phyloP scores from a whole-genome alignment of 352 stramenopile genomes.

The Halophytophthora polymorphica region DNA sequence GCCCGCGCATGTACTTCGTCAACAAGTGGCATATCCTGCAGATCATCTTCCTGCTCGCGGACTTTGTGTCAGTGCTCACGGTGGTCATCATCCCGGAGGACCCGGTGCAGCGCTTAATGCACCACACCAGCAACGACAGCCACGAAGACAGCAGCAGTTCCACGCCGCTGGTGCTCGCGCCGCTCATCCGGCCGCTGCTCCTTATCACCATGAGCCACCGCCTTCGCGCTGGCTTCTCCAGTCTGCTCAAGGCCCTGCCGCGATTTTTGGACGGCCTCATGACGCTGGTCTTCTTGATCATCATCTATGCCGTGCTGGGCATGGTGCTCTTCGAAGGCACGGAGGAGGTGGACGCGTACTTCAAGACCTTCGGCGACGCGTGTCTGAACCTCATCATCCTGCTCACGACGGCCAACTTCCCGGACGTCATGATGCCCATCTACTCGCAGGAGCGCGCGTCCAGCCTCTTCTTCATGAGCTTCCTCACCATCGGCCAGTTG shows the following conservation, averaged over 20 bases:
- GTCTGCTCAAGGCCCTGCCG: constrained; percentile 36
- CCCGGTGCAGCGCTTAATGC: neutral
- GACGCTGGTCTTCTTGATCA: constrained; percentile 44
- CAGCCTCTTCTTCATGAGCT: constrained; percentile 69
- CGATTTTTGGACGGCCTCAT: constrained; percentile 44
- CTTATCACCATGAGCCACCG: constrained; percentile 54
- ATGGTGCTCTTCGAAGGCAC: constrained; percentile 72
- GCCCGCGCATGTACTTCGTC: constrained; percentile 42
- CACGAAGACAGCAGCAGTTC: constrained; percentile 2
- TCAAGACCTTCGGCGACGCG: constrained; percentile 45
- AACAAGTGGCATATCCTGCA: constrained; percentile 59
- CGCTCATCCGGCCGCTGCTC: constrained; percentile 42
- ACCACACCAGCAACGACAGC: neutral
- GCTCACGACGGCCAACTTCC: constrained; percentile 81
- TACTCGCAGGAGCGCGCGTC: constrained; percentile 42
- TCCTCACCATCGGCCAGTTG: constrained; percentile 66
- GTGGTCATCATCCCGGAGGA: constrained; percentile 25
- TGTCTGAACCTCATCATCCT: constrained; percentile 64
- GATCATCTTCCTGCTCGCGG: constrained; percentile 38
- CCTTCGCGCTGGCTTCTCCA: constrained; percentile 42
- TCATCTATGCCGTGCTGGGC: constrained; percentile 52
- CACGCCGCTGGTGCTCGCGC: constrained; percentile 37
- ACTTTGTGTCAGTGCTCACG: constrained; percentile 38
- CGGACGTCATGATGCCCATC: constrained; percentile 75
- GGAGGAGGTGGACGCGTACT: constrained; percentile 42